A percentile compares a stretch with the other conserved stretches of the same genome.
phyloP scores from a whole-genome alignment of 306 rosid species.

The Cercis canadensis region DNA sequence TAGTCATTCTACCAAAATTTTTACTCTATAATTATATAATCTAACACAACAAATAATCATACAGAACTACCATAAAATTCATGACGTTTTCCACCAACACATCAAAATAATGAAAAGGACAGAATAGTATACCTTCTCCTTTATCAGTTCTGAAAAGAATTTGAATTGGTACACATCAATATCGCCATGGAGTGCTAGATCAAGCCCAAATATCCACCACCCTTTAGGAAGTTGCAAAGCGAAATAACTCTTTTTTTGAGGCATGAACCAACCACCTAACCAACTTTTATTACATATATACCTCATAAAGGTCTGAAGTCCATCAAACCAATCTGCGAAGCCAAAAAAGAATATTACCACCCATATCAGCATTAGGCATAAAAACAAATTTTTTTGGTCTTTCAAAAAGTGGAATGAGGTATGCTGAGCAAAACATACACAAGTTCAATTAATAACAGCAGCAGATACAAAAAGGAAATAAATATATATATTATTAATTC shows the following conservation, averaged over 20 bases:
- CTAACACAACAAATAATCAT: slow-evolving; percentile 2
- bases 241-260: slow-evolving; percentile 95
- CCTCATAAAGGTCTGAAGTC: slow-evolving; percentile 96
- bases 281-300: slow-evolving; percentile 90
- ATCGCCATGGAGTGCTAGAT: slow-evolving; percentile 90
- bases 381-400: slow-evolving; percentile 9
- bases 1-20: too few relatives aligned
- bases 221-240: slow-evolving; percentile 92
- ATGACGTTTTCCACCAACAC: slow-evolving; percentile 16
- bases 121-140: slow-evolving; percentile 67
- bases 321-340: slow-evolving; percentile 94
- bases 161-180: slow-evolving; percentile 98
- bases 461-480: neutral
- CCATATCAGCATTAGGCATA: neutral
- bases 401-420: slow-evolving; percentile 3
- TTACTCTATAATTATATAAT: too few relatives aligned
- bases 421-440: slow-evolving; percentile 26
- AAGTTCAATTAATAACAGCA: slow-evolving; percentile 26
- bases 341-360: slow-evolving; percentile 33
- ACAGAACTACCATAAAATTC: slow-evolving; percentile 4
- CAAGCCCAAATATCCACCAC: slow-evolving; percentile 99
- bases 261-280: slow-evolving; percentile 99
- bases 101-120: slow-evolving; percentile 17
- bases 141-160: slow-evolving; percentile 79
- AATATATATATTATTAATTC: too few relatives aligned